Base-by-base conservation (phyloP, 2,329 filamentous ascomycete genomes). In the Colletotrichum lini region DNA sequence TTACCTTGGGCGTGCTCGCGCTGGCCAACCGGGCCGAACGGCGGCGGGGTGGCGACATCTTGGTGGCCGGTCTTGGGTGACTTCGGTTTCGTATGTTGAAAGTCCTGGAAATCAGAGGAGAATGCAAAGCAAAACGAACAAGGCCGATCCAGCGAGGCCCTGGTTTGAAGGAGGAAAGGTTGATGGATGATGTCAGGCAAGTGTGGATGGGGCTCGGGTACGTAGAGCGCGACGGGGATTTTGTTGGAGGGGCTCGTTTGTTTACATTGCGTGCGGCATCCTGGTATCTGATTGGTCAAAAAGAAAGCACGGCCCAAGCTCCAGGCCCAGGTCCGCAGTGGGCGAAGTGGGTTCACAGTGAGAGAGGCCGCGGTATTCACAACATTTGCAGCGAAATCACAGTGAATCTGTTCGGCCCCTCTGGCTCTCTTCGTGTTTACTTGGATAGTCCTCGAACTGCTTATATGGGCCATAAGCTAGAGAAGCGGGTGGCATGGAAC, bases 1-100 rank as follows among this genome's bases (percentile, higher is more conserved):
- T 62, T 77, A 84, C 82, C 82, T 83, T 84, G 23, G 70, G 67
- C 26, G 72, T 73, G 57, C 73, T 74, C 52, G 78, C 75, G 73
- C 77, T 77, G 65, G 83, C 83, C 78, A 85, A 78, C 74, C 83
- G 82, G 75, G 83, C 83, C 65, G 83, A 85, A 70, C 83, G 82
- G 76, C 83, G 83, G 77, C 82, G 82, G 68, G 82, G 81, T 62
- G 81, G 81, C 65, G 82, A 80, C 81, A 84, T 84, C 72, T 58
- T 80, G 72, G 72, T 69, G 66, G 56, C 21, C 54, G 38, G 38
- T 68, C 47, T 52, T 54, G 60, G 21, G 38, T 47, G n/a, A 67
- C 35, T 38, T 59, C 49, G 23, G 18, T 30, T 23, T 66, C 54
- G 61, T 65, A 38, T 64, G 53, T 44, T 65, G 44, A 47, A n/a